These are phyloP conservation scores for Cenchrus americanus DNA, from an alignment of 176 grass and related monocot genomes.

Conservation along the genomic window DNA sequence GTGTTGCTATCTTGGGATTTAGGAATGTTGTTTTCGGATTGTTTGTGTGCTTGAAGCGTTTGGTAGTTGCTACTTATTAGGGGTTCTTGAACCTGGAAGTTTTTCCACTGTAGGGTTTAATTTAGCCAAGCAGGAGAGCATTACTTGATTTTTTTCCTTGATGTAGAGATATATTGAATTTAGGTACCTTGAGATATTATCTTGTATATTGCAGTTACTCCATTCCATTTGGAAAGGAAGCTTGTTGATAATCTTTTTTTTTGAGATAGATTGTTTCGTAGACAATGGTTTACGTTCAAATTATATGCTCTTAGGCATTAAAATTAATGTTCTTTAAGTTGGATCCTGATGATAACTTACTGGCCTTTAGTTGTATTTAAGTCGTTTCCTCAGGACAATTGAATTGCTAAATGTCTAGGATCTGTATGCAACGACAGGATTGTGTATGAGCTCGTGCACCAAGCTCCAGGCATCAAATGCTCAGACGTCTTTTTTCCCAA, in stretches of 20 bases:
- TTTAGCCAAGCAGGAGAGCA: not conserved
- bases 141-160: not conserved
- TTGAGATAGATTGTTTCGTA: not conserved
- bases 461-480: not conserved
- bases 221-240: not conserved
- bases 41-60: not conserved
- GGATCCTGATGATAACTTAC: not conserved
- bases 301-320: not conserved
- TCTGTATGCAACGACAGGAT: not conserved
- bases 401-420: not conserved
- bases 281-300: not conserved
- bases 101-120: not conserved
- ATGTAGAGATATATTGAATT: not conserved
- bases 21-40: not conserved
- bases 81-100: not conserved
- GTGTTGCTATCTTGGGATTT: not conserved
- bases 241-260: not conserved
- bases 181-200: not conserved
- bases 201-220: not conserved
- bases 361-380: not conserved
- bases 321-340: not conserved
- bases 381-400: not conserved
- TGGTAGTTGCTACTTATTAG: not conserved
- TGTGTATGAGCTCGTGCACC: not conserved
- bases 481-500: not conserved